A percentile compares a stretch with the other conserved stretches of the same genome.
These are phyloP conservation scores for Dissophora ornata DNA, from an alignment of 192 early-diverging fungal genomes.

Conservation along the genomic window DNA sequence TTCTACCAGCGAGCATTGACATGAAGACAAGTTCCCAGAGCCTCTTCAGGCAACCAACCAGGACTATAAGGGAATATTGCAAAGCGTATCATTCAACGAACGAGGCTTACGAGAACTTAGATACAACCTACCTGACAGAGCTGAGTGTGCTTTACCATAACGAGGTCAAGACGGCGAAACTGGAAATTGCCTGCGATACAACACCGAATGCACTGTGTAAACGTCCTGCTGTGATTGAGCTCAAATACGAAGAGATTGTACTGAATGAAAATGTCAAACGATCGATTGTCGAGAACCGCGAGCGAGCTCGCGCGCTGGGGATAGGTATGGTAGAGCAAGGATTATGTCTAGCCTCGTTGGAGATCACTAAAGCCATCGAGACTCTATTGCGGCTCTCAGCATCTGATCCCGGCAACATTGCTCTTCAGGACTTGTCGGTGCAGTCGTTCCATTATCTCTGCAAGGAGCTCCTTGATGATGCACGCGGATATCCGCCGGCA, in stretches of 20 bases:
- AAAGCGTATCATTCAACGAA: conserved; percentile 17
- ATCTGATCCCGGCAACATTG: neutral
- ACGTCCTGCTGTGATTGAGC: conserved; percentile 40
- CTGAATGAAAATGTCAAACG: conserved; percentile 31
- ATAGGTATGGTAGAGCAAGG: conserved; percentile 37
- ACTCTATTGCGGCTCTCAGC: neutral
- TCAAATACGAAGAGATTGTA: conserved; percentile 45
- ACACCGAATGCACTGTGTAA: conserved; percentile 51
- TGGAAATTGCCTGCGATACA: conserved; percentile 54
- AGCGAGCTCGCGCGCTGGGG: conserved; percentile 18
- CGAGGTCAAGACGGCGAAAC: conserved; percentile 24
- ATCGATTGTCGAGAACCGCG: conserved; percentile 49
- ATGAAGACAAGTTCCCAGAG: conserved; percentile 18
- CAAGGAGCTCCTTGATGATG: conserved; percentile 37
- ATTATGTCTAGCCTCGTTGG: conserved; percentile 33
- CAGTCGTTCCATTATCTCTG: conserved; percentile 35
- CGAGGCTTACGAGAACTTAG: conserved; percentile 41
- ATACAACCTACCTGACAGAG: conserved; percentile 46
- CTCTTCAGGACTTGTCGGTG: conserved; percentile 17
- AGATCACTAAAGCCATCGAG: conserved; percentile 13
- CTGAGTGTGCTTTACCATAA: conserved; percentile 54
- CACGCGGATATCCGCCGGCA: conserved; percentile 29
- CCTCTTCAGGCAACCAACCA: conserved; percentile 25
- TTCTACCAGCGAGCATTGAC: conserved; percentile 1
- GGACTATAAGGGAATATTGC: conserved; percentile 32